Evolutionary conservation across 805 yeast species (phyloP).

Genomic region (Spathaspora sp.): DNA sequence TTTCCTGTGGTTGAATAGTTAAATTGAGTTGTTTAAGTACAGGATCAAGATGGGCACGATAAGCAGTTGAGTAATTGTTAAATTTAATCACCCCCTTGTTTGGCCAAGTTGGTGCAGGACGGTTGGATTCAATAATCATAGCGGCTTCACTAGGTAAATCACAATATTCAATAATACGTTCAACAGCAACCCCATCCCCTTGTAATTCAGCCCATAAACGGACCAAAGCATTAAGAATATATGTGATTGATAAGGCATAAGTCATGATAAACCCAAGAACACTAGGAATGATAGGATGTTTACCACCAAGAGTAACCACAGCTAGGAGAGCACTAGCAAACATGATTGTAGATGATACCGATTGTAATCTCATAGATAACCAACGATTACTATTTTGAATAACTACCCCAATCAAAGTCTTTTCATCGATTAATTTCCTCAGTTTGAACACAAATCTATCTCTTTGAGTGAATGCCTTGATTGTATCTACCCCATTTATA

Average conservation of each 20-base stretch:
- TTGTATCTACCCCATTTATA: conserved; percentile 33
- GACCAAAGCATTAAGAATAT: conserved; percentile 26
- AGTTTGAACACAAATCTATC: conserved; percentile 26
- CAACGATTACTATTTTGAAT: conserved; percentile 27
- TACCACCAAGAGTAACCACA: conserved; percentile 20
- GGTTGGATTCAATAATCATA: conserved; percentile 31
- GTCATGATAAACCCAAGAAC: conserved; percentile 37
- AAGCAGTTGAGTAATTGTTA: conserved; percentile 74
- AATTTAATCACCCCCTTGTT: conserved; percentile 62
- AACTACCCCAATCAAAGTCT: conserved; percentile 18
- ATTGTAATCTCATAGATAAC: conserved; percentile 35
- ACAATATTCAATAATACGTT: conserved; percentile 36
- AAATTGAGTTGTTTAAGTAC: conserved; percentile 69
- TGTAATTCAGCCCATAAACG: conserved; percentile 34
- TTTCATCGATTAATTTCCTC: conserved; percentile 20
- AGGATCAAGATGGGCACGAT: conserved; percentile 76
- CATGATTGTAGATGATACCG: conserved; percentile 31
- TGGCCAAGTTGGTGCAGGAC: conserved; percentile 64
- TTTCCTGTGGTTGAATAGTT: conserved; percentile 68
- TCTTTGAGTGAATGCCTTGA: conserved; percentile 26
- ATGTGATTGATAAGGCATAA: conserved; percentile 29
- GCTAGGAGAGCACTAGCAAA: conserved; percentile 25
- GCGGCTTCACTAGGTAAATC: conserved; percentile 41
- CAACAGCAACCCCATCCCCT: conserved; percentile 30
- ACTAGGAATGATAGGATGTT: conserved; percentile 25